Base-by-base conservation (phyloP, 495 filamentous ascomycete genomes). In the Astrocystis sublimbata region DNA sequence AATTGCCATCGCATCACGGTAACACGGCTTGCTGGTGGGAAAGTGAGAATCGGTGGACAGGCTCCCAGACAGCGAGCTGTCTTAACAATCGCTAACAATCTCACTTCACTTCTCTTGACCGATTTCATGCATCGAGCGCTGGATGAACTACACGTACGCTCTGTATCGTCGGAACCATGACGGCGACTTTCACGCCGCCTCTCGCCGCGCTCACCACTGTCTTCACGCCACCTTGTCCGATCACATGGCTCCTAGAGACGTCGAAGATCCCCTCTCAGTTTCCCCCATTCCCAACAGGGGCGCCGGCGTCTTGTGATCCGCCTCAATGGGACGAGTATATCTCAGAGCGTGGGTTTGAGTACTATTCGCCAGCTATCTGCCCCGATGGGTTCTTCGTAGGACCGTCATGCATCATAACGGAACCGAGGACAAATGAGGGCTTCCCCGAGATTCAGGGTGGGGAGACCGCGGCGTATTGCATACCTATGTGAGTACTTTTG, bases 331-430 rank as follows among this genome's bases (percentile, higher is more conserved):
- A 9, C 3, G 33, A 67, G 13, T 72, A 75, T 59, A 55, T 79
- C 28, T 58, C 64, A 4, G 60, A 67, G 15, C 65, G 64, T 6
- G 76, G 77, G 4, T 78, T 78, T 33, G 67, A 67, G 6, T 78
- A 71, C 51, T 79, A 77, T 61, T 78, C 77, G 13, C 77, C 77
- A 0, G 76, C 76, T 35, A 73, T 78, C 57, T 79, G 77, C 50
- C 76, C 76, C 6, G 60, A 31, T 15, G 76, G 75, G 6, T 78
- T 79, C 52, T 60, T 38, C n/a, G 72, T 71, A 36, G 76, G 72
- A 1, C 66, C 66, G 8, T 61, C 58, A 36, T 79, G 75, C 59
- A 63, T 66, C 19, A 51, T 71, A n/a, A 66, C 60, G 12, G 66
- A 63, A 21, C 67, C 64, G 3, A 55, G 70, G 56, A 66, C 70